Evolutionary conservation across 768 basidiomycete species (phyloP), one percentile per base, ranked within the genome.

Genomic region (Boletellus emodensis): DNA sequence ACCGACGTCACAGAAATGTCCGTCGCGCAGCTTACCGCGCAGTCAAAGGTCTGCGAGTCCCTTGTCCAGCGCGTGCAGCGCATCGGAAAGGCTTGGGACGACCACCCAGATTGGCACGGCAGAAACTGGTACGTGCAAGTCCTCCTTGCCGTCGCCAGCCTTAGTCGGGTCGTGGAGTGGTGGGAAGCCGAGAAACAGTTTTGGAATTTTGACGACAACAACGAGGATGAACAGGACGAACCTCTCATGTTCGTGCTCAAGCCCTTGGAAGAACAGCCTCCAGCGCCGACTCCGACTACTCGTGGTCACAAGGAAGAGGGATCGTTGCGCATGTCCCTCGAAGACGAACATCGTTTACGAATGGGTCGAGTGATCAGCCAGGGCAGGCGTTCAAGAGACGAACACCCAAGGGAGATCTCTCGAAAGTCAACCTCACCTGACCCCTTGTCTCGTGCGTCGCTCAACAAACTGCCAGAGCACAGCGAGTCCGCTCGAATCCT

Each of bases 131-230:
- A 97, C 70, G 94, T 97, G 46, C 94, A 95, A 64, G 86, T 97
- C 24, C 78, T 98, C 5, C 84, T 97, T 43, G 95, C 96, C 18
- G 86, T 98, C 42, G 96, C 96, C 30, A 93, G 91, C 61, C 83
- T 99, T 55, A 90, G 87, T 68, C 87, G 95, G 51, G 96, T 98
- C 26, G 87, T 97, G 55, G 96, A 97, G 64, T 99, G 96, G 95
- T 97, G 94, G 93, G 94, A 96, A 69, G 96, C 96, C 11, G 95
- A 98, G 74, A 94, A 94, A 63, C 92, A 94, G 59, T 99, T 99
- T 70, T 99, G 96, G 96, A 96, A 96, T 62, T 98, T 97, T 65
- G 90, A 94, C 63, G 90, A 92, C 63, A 86, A 90, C 60, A 86
- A 88, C 54, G 88, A 89, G 40, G 85, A 90, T 52, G 92, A 93